Base-by-base conservation (phyloP, 352 stramenopile genomes). In the Globisporangium viniferum region DNA sequence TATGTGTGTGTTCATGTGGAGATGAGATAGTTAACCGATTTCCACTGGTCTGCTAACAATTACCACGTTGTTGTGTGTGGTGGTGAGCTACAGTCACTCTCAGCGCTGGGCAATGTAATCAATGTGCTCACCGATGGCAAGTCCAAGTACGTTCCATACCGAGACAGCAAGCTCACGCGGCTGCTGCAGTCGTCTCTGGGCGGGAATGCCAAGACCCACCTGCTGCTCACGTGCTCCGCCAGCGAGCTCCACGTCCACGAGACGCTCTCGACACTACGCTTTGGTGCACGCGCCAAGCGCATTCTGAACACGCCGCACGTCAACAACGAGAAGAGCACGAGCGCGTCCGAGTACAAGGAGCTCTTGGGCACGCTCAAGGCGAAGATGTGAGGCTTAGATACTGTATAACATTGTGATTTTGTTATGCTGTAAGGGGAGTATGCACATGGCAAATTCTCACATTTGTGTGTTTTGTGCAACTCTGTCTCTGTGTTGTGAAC, bases 251-350 rank as follows among this genome's bases (percentile, higher is more conserved):
- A 92, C 48, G 27, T 75, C 2, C 76, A 92, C 10, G 87, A 95
- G 66, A 94, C 93, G 41, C 70, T 97, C 33, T 94, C 85, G 20
- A 98, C 93, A 20, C 70, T 98, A 46, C 93, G 95, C 33, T 98
- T 98, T 54, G 93, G 93, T 1, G 82, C 90, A 20, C 79, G 93
- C 2, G 92, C 93, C 44, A 97, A 96, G 72, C 89, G 72, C 35
- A 92, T 97, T 58, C 75, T 73, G 48, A 96, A 93, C 48, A 69
- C 68, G 14, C 85, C 88, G 14, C 80, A 77, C 7, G 76, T 96
- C 2, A 97, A 97, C 67, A 76, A 90, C 18, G 81, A 95, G 14
- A 73, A 44, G 20, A 39, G 60, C 14, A 68, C 67, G 8, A 54
- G 55, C 36, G 55, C 59, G 27, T 48, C 10, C 22, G 67, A 76